Evolutionary conservation across 2,329 filamentous ascomycete species (phyloP).

Genomic region (Plenodomus tracheiphilus): DNA sequence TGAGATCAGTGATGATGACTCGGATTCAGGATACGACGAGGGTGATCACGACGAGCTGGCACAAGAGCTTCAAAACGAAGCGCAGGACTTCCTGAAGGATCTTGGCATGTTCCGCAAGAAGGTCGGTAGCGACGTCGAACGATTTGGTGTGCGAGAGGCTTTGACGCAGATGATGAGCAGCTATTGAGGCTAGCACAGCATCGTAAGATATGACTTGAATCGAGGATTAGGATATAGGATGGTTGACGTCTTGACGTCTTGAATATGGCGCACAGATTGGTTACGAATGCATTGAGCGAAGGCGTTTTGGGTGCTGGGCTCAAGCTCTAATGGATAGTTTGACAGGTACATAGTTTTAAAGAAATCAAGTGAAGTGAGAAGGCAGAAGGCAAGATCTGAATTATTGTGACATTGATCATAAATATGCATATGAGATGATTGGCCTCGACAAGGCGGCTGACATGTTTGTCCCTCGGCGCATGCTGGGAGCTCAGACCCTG

Average conservation of each 20-base stretch:
- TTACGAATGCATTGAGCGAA: conserved; percentile 38
- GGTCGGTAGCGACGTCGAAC: conserved; percentile 76
- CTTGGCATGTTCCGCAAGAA: conserved; percentile 80
- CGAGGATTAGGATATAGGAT: too few relatives aligned
- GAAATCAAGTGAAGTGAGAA: not conserved
- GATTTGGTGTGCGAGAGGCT: conserved; percentile 54
- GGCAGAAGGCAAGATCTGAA: too few relatives aligned
- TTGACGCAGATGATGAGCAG: conserved; percentile 24
- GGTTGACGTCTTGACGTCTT: not conserved
- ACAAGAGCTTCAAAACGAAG: conserved; percentile 75
- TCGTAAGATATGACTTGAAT: too few relatives aligned
- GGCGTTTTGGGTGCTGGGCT: conserved; percentile 23
- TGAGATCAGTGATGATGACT: conserved; percentile 43
- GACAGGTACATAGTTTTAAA: not conserved
- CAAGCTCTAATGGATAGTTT: conserved; percentile 1
- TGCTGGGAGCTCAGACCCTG: conserved; percentile 3
- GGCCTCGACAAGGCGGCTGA: too few relatives aligned
- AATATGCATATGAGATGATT: too few relatives aligned
- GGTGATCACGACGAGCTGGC: conserved; percentile 59
- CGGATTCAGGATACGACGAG: conserved; percentile 61
- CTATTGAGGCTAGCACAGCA: conserved; percentile 3
- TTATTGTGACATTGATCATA: too few relatives aligned
- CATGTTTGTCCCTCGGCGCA: conserved; percentile 1
- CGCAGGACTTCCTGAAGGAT: conserved; percentile 81
- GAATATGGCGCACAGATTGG: conserved; percentile 4